Percentiles rank a stretch among this genome's conserved stretches.
phyloP scores from a whole-genome alignment of 2,329 filamentous ascomycete genomes.

The Mycosphaerella sp. region DNA sequence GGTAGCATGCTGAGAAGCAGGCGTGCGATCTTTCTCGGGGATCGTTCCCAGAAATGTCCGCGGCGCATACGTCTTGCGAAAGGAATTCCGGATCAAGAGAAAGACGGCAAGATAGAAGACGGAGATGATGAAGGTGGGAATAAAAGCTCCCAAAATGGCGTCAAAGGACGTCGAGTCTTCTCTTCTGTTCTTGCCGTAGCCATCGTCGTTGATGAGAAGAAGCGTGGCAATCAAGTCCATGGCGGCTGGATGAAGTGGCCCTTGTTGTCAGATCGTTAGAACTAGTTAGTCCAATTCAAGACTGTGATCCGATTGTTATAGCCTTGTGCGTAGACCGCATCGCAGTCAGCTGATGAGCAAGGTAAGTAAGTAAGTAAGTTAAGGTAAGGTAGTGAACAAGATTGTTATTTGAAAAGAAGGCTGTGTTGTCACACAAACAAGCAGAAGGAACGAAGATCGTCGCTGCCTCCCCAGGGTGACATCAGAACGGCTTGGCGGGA shows the following conservation, averaged over 20 bases:
- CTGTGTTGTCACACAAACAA: neutral
- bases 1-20: conserved; percentile 17
- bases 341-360: too few relatives aligned
- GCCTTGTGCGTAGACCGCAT: too few relatives aligned
- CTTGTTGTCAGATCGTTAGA: too few relatives aligned
- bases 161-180: conserved; percentile 28
- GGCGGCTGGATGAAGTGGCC: neutral
- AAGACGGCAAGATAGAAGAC: conserved; percentile 30
- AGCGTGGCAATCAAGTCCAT: conserved; percentile 14
- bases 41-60: conserved; percentile 32
- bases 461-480: neutral
- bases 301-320: neutral
- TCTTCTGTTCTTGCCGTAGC: conserved; percentile 25
- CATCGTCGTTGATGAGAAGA: conserved; percentile 11
- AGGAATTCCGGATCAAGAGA: conserved; percentile 27
- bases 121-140: conserved; percentile 30
- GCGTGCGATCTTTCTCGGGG: conserved; percentile 31
- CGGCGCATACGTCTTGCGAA: conserved; percentile 32
- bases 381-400: too few relatives aligned
- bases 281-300: too few relatives aligned
- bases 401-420: too few relatives aligned
- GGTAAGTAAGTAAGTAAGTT: too few relatives aligned
- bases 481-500: neutral
- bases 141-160: conserved; percentile 31
- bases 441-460: neutral